Conservation (phyloP, 805 yeast genomes). For the Ogataea nitratoaversa region DNA sequence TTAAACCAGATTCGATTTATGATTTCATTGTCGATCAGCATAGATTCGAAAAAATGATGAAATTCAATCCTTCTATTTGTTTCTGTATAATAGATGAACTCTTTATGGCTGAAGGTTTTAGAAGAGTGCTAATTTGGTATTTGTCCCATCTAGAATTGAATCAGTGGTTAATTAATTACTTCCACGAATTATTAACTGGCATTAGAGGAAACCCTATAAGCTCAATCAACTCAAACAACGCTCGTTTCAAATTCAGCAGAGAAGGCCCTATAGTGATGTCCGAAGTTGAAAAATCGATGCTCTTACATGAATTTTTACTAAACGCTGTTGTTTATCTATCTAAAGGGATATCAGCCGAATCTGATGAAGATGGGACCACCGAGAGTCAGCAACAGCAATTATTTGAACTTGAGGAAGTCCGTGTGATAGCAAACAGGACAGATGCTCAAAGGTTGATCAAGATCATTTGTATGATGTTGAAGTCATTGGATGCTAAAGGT, state of each 20-base stretch:
- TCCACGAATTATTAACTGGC: conserved; percentile 56
- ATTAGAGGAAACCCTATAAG: conserved; percentile 41
- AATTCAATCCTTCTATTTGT: conserved; percentile 47
- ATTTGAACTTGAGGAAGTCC: conserved; percentile 16
- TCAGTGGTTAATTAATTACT: conserved; percentile 54
- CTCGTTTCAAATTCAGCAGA: conserved; percentile 45
- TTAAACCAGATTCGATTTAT: conserved; percentile 51
- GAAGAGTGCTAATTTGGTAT: conserved; percentile 64
- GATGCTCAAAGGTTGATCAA: conserved; percentile 40
- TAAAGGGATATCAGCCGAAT: conserved; percentile 26
- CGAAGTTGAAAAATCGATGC: conserved; percentile 59
- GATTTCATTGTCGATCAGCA: conserved; percentile 39
- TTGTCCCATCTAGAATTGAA: conserved; percentile 58
- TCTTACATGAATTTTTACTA: conserved; percentile 66
- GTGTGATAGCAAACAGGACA: conserved; percentile 29
- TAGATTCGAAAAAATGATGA: conserved; percentile 47
- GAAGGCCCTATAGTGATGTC: conserved; percentile 51
- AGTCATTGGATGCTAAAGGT: conserved; percentile 42
- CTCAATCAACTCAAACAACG: conserved; percentile 8
- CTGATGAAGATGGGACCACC: conserved; percentile 18
- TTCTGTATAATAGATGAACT: conserved; percentile 63
- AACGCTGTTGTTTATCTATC: conserved; percentile 45
- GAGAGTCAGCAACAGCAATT: conserved; percentile 7
- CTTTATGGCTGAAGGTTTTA: conserved; percentile 61
- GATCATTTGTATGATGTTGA: conserved; percentile 60